phyloP scores from a whole-genome alignment of 805 yeast species.

The Kodamaea neixiangensis region DNA sequence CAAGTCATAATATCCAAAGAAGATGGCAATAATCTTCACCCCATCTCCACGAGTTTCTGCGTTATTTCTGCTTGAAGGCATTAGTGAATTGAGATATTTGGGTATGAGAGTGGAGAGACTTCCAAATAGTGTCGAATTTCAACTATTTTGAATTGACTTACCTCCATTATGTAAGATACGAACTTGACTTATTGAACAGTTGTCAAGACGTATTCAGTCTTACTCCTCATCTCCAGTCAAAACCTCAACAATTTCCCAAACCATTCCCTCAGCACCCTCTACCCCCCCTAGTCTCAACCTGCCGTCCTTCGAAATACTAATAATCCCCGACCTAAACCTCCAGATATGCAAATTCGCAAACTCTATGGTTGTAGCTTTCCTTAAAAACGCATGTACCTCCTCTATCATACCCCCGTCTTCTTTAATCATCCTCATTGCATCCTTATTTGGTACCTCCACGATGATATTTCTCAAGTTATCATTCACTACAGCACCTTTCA shows the following conservation, averaged over 20 bases:
- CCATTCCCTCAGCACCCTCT: conserved; percentile 10
- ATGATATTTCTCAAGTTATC: conserved; percentile 22
- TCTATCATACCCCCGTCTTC: conserved; percentile 10
- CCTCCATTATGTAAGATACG: too few species aligned
- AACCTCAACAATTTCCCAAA: conserved; percentile 18
- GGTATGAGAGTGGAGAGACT: too few species aligned
- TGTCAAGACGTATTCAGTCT: too few species aligned
- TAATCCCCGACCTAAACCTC: conserved; percentile 20
- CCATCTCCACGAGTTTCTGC: too few species aligned
- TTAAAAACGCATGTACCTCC: conserved; percentile 21
- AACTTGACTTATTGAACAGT: too few species aligned
- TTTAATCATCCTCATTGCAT: conserved; percentile 13
- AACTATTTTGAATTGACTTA: too few species aligned
- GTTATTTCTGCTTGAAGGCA: too few species aligned
- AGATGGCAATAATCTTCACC: too few species aligned
- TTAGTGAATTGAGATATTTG: too few species aligned
- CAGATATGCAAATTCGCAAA: conserved; percentile 22
- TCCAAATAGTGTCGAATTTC: too few species aligned
- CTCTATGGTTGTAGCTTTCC: conserved; percentile 21
- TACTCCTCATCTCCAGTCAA: not conserved
- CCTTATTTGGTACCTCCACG: conserved; percentile 24
- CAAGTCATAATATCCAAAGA: too few species aligned
- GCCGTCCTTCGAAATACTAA: conserved; percentile 26
- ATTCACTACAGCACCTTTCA: conserved; percentile 13
- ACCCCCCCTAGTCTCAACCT: conserved; percentile 18